Percentiles rank a stretch among this genome's conserved stretches.
Evolutionary conservation across 2,329 filamentous ascomycete genomes (phyloP).

Genomic region (Botryotinia narcissicola): DNA sequence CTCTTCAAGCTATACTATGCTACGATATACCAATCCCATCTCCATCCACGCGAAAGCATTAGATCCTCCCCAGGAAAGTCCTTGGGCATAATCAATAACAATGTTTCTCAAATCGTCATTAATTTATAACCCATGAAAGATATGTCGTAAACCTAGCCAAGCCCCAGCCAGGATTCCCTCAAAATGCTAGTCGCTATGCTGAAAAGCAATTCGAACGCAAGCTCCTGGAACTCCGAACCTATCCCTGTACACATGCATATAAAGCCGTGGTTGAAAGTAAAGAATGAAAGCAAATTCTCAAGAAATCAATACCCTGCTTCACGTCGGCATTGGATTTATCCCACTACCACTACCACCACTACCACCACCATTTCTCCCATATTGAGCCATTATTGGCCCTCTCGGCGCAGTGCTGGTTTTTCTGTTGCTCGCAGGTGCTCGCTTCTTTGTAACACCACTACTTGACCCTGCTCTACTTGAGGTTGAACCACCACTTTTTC

Average conservation of each 20-base stretch:
- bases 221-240: conserved; percentile 2
- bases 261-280: not conserved
- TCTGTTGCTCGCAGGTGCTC: conserved; percentile 23
- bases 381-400: conserved; percentile 16
- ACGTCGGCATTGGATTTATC: conserved; percentile 31
- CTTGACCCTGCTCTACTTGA: conserved; percentile 15
- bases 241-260: conserved; percentile 2
- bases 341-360: conserved; percentile 24
- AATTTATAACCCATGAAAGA: not conserved
- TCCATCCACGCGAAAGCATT: not conserved
- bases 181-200: conserved; percentile 1
- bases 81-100: not conserved
- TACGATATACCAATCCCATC: not conserved
- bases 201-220: conserved; percentile 7
- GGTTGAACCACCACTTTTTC: conserved; percentile 7
- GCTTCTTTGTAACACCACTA: conserved; percentile 29
- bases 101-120: not conserved
- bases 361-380: conserved; percentile 16
- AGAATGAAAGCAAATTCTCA: not conserved
- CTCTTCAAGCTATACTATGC: not conserved
- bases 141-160: not conserved
- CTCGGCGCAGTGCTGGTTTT: conserved; percentile 16
- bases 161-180: not conserved
- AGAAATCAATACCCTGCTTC: not conserved
- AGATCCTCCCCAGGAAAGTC: not conserved